Conservation (phyloP, 2,329 filamentous ascomycete genomes). For the Colletotrichum orchidophilum region DNA sequence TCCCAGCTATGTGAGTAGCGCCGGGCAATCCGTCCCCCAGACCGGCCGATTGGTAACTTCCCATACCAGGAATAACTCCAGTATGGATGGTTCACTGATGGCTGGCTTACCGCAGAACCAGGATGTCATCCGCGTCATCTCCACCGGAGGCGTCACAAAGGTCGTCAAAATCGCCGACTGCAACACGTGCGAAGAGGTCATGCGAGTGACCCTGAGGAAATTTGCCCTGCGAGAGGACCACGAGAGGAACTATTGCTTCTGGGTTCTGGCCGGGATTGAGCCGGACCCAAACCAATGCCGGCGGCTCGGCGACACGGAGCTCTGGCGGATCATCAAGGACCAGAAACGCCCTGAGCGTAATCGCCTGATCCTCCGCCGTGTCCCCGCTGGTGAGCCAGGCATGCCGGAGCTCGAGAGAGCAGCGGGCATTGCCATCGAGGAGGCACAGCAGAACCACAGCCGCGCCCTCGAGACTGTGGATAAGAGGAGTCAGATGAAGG, state of each 20-base stretch:
- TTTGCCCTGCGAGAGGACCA: constrained; percentile 89
- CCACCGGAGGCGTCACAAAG: constrained; percentile 88
- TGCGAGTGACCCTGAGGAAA: constrained; percentile 88
- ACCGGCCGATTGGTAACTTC: constrained; percentile 69
- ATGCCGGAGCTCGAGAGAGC: constrained; percentile 87
- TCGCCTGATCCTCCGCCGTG: constrained; percentile 88
- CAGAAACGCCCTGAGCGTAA: constrained; percentile 86
- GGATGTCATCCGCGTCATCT: constrained; percentile 92
- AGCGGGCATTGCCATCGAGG: constrained; percentile 88
- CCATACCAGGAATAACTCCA: constrained; percentile 84
- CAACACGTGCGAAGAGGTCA: constrained; percentile 91
- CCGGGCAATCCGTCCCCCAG: constrained; percentile 70
- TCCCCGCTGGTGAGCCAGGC: constrained; percentile 91
- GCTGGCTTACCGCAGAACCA: constrained; percentile 86
- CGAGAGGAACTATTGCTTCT: constrained; percentile 96
- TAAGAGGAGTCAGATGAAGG: constrained; percentile 84
- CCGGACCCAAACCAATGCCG: constrained; percentile 84
- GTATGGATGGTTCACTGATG: constrained; percentile 87
- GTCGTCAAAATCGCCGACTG: constrained; percentile 94
- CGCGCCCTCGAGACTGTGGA: constrained; percentile 72
- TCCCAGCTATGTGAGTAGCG: constrained; percentile 57
- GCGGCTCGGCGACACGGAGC: constrained; percentile 83
- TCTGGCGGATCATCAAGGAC: constrained; percentile 92
- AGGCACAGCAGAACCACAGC: constrained; percentile 78
- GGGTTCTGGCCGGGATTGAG: constrained; percentile 86